A percentile compares a stretch with the other conserved stretches of the same genome.
phyloP scores from a whole-genome alignment of 2,329 filamentous ascomycete species.

The Xylogone sp. region DNA sequence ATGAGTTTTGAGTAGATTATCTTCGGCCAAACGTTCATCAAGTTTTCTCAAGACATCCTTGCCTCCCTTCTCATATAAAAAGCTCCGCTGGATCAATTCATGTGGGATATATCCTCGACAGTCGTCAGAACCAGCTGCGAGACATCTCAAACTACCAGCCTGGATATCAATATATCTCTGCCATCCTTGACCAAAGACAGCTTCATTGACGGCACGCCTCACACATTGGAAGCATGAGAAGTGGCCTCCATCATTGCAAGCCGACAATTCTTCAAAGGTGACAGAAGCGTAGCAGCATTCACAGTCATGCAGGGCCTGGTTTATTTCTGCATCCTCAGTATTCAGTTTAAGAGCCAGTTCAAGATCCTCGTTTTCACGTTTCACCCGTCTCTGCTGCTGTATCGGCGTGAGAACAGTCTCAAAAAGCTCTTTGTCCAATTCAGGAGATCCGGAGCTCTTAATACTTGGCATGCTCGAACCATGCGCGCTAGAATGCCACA shows the following conservation, averaged over 20 bases:
- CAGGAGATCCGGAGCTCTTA: constrained; percentile 60
- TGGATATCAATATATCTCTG: constrained; percentile 70
- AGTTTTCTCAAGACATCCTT: constrained; percentile 70
- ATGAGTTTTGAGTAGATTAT: constrained; percentile 68
- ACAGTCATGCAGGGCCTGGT: constrained; percentile 62
- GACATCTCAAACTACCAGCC: constrained; percentile 72
- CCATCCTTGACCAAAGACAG: constrained; percentile 92
- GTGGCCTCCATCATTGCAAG: constrained; percentile 66
- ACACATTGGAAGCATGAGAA: constrained; percentile 81
- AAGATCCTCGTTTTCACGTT: constrained; percentile 48
- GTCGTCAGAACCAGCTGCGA: constrained; percentile 68
- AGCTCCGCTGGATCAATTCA: constrained; percentile 67
- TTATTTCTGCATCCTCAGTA: constrained; percentile 54
- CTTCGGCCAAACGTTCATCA: constrained; percentile 74
- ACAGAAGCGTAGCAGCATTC: constrained; percentile 72
- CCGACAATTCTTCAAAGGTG: constrained; percentile 69
- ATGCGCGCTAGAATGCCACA: constrained; percentile 55
- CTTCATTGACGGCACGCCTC: constrained; percentile 76
- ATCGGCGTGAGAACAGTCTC: constrained; percentile 53
- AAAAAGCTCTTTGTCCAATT: constrained; percentile 61
- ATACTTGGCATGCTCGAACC: constrained; percentile 57
- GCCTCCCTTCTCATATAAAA: constrained; percentile 66
- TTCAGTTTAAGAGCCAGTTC: constrained; percentile 51
- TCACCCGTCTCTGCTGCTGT: constrained; percentile 36
- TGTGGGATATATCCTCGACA: constrained; percentile 72